Evolutionary conservation across 306 rosid species (phyloP).

Genomic region (Quercus bicolor): DNA sequence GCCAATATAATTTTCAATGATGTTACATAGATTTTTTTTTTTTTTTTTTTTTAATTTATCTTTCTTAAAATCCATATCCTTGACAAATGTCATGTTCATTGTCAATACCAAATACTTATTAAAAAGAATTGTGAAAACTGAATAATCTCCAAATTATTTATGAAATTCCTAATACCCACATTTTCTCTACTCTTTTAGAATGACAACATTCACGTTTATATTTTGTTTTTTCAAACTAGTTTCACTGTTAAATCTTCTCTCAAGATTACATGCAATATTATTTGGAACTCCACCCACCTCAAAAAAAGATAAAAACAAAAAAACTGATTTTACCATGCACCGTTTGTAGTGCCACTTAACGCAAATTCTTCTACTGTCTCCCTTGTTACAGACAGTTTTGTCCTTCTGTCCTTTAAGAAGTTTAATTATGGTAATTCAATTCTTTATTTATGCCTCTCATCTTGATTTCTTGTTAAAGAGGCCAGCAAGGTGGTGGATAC

Average conservation of each 20-base stretch:
- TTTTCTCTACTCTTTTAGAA: not conserved
- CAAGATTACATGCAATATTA: not conserved
- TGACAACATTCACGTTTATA: not conserved
- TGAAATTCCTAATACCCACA: not conserved
- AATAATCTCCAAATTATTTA: not conserved
- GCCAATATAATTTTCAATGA: not conserved
- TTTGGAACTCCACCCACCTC: not conserved
- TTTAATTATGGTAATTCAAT: slow-evolving; percentile 4
- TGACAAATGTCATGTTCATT: not conserved
- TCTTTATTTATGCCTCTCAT: not conserved
- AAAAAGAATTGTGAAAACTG: not conserved
- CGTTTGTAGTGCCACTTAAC: not conserved
- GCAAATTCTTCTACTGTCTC: not conserved
- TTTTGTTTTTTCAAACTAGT: slow-evolving; percentile 7
- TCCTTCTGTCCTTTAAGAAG: slow-evolving; percentile 6
- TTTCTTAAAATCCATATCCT: not conserved
- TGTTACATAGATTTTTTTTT: not conserved
- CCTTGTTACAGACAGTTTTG: not conserved
- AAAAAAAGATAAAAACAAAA: not conserved
- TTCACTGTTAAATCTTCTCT: not conserved
- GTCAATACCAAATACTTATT: too few relatives aligned
- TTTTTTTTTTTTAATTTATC: not conserved
- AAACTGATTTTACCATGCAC: not conserved
- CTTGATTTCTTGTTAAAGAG: slow-evolving; percentile 37
- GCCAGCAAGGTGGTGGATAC: slow-evolving; percentile 54